Conservation (phyloP, 169 alveolate species). For the Plasmodium malariae region DNA sequence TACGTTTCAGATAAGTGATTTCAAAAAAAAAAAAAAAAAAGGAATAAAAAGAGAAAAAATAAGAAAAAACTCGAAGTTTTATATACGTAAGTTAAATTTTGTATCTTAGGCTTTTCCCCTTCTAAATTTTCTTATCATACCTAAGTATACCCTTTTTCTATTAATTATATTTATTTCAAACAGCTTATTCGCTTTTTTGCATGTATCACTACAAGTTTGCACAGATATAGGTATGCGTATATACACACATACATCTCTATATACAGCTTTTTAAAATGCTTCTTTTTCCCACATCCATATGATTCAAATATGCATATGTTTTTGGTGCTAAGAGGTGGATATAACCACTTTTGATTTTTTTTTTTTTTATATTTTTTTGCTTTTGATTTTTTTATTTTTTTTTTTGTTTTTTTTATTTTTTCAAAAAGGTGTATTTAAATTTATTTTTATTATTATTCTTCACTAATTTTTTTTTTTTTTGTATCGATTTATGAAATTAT, state of each 20-base stretch:
- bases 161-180: background rate
- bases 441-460: background rate
- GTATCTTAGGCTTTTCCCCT: background rate
- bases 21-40: background rate
- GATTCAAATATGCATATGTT: too few relatives aligned
- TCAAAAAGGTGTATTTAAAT: background rate
- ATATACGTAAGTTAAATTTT: background rate
- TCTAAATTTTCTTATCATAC: background rate
- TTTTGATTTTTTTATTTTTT: background rate
- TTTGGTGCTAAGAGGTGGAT: too few relatives aligned
- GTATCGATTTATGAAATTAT: background rate
- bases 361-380: background rate
- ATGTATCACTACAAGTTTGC: background rate
- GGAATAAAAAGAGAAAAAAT: background rate
- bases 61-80: background rate
- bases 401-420: background rate
- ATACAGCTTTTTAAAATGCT: too few relatives aligned
- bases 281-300: too few relatives aligned
- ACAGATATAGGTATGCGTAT: too few relatives aligned
- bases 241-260: too few relatives aligned
- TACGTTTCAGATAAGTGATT: conserved; percentile 29
- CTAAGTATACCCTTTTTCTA: background rate
- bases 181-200: background rate
- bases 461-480: conserved; percentile 6
- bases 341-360: too few relatives aligned